These are phyloP conservation scores for Vigna trinervia DNA, from an alignment of 306 rosid species.

Conservation along the genomic window DNA sequence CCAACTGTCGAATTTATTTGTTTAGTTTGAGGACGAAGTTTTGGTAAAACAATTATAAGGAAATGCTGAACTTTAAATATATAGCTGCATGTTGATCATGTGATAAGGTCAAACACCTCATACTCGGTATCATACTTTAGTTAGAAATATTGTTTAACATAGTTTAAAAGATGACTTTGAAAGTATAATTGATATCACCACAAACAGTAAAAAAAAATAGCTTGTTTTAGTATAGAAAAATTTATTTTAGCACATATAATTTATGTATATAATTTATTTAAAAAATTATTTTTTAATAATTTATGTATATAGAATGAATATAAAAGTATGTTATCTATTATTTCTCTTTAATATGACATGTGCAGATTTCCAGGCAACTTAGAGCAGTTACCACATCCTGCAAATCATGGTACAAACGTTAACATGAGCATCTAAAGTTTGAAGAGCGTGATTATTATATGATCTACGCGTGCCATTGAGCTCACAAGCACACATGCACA, in stretches of 20 bases:
- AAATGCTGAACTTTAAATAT: neutral
- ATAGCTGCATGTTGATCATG: neutral
- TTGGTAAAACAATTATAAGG: neutral
- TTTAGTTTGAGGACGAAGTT: neutral
- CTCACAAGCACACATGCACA: slow-evolving; percentile 19
- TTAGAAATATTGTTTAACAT: neutral
- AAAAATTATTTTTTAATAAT: too few relatives aligned
- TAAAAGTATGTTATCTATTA: too few relatives aligned
- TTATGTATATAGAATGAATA: too few relatives aligned
- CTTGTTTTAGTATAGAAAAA: neutral
- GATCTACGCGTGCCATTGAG: slow-evolving; percentile 28
- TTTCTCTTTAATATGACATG: too few relatives aligned
- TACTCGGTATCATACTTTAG: neutral
- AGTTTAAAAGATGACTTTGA: too few relatives aligned
- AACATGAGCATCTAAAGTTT: neutral
- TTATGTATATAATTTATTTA: too few relatives aligned
- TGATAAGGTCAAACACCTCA: neutral
- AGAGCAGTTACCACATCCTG: neutral
- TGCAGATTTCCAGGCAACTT: neutral
- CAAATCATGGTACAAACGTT: neutral
- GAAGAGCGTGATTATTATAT: slow-evolving; percentile 1
- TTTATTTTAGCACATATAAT: too few relatives aligned
- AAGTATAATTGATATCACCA: too few relatives aligned
- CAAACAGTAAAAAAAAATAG: neutral
- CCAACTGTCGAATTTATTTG: neutral